Conservation (phyloP, 1,284 basidiomycete species). For the Hypsizygus ulmarius region DNA sequence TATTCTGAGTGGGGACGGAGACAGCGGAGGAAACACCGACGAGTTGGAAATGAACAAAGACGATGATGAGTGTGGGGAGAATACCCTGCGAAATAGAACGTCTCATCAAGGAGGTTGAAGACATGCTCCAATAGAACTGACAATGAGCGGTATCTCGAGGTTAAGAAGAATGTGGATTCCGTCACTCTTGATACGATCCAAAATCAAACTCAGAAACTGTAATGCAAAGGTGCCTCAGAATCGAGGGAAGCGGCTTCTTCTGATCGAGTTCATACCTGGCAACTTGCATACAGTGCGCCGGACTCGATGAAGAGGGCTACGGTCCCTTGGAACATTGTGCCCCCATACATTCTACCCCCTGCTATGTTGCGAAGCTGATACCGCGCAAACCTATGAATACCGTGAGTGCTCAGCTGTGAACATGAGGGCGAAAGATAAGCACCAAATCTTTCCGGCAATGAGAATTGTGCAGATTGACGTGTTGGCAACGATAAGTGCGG, state of each 20-base stretch:
- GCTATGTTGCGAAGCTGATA: slow-evolving; percentile 6
- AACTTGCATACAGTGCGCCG: slow-evolving; percentile 10
- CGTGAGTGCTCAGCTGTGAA: neutral
- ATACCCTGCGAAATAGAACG: slow-evolving; percentile 4
- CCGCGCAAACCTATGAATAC: slow-evolving; percentile 9
- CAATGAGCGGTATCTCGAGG: slow-evolving; percentile 17
- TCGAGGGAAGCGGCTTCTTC: no score
- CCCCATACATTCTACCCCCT: neutral
- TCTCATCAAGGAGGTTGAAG: neutral
- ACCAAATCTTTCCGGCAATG: slow-evolving; percentile 17
- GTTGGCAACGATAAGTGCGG: slow-evolving; percentile 12
- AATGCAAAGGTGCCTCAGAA: neutral
- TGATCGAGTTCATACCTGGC: slow-evolving; percentile 8
- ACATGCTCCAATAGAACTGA: neutral
- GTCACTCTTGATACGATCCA: slow-evolving; percentile 14
- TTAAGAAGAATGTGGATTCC: slow-evolving; percentile 19
- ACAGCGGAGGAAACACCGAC: neutral
- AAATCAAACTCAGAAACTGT: slow-evolving; percentile 17
- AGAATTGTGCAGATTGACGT: slow-evolving; percentile 15
- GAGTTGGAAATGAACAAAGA: slow-evolving; percentile 11
- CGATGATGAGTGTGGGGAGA: slow-evolving; percentile 12
- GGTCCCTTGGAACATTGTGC: slow-evolving; percentile 7
- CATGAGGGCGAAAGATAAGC: no score
- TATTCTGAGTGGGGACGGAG: neutral
- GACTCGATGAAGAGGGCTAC: slow-evolving; percentile 18